Conservation (phyloP, 2,329 filamentous ascomycete species). For the Xylariaceae sp. region DNA sequence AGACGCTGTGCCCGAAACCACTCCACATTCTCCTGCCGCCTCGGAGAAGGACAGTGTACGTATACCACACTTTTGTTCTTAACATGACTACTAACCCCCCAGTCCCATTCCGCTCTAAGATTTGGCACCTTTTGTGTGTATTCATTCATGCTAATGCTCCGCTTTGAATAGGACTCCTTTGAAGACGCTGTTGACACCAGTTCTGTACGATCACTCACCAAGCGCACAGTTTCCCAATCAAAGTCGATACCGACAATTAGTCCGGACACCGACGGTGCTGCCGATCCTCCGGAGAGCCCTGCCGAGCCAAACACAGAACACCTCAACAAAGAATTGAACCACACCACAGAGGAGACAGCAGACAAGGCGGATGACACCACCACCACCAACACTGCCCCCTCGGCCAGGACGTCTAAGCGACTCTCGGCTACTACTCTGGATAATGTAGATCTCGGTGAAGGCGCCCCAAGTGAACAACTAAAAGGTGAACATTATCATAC, state of each 20-base stretch:
- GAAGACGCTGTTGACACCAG: constrained; percentile 73
- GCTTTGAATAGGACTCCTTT: constrained; percentile 62
- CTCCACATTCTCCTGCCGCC: constrained; percentile 27
- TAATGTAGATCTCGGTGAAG: constrained; percentile 65
- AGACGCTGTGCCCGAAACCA: constrained; percentile 24
- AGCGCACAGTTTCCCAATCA: constrained; percentile 38
- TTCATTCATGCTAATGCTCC: constrained; percentile 14
- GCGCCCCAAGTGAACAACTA: constrained; percentile 33
- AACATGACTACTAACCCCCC: constrained; percentile 4
- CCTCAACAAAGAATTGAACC: constrained; percentile 10
- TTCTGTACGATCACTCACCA: constrained; percentile 62
- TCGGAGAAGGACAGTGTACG: constrained; percentile 40
- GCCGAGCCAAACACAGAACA: constrained; percentile 15
- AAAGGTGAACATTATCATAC: too few relatives aligned
- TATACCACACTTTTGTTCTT: constrained; percentile 12
- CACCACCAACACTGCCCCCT: constrained; percentile 21
- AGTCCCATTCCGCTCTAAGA: constrained; percentile 9
- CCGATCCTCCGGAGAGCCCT: constrained; percentile 18
- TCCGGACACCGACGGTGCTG: constrained; percentile 23
- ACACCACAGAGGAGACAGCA: constrained; percentile 4
- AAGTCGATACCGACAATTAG: constrained; percentile 28
- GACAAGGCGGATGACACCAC: constrained; percentile 15
- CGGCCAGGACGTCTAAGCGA: constrained; percentile 39
- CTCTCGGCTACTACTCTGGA: constrained; percentile 49
- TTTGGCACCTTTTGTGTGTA: constrained; percentile 9